Base-by-base conservation (phyloP, 2,329 filamentous ascomycete genomes). In the Hypomyces rosellus region DNA sequence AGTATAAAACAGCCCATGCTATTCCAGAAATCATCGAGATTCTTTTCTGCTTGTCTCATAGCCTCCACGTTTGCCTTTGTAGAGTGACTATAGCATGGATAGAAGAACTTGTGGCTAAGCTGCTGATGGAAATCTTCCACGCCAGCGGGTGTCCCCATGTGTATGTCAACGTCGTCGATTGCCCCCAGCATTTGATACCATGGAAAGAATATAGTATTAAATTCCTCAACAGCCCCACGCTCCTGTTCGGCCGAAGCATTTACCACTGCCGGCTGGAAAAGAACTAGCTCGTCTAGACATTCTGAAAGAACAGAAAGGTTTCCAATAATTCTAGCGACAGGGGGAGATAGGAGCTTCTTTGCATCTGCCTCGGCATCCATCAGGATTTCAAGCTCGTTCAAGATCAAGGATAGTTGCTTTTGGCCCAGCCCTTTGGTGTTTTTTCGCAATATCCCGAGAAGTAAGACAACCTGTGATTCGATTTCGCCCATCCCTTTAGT, bases 331-430 rank as follows among this genome's bases (percentile, higher is more conserved):
- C 49, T 50, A 2, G 64, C 64, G 1, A 76, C 54, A 14, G 55
- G 63, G 0, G 65, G 38, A 0, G 75, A 72, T 1, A 78, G 48
- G 8, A 75, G 53, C 1, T 62, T 60, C n/a, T 61, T 59, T 1
- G 66, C 67, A 5, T 61, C 51, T 0, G 62, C 55, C 5, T 77
- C 69, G 1, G 60, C 54, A 47, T 70, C 56, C 1, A 76, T 48
- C 3, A 76, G 61, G 6, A 71, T 69, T 16, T 75, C 73, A 2
- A 80, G 58, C 55, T 79, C 75, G 52, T 80, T 76, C 9, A 77
- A 52, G 1, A 53, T 46, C 11, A 44, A n/a, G 5, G 12, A 33
- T 1, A 71, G 54, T 2, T 60, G 14, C 0, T 61, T 3, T 2
- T 49, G 61, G 37, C 70, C 64, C 22, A 25, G 22, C 22, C 22